Base-by-base conservation (phyloP, 2,329 filamentous ascomycete genomes). In the Lachnellula subtilissima region DNA sequence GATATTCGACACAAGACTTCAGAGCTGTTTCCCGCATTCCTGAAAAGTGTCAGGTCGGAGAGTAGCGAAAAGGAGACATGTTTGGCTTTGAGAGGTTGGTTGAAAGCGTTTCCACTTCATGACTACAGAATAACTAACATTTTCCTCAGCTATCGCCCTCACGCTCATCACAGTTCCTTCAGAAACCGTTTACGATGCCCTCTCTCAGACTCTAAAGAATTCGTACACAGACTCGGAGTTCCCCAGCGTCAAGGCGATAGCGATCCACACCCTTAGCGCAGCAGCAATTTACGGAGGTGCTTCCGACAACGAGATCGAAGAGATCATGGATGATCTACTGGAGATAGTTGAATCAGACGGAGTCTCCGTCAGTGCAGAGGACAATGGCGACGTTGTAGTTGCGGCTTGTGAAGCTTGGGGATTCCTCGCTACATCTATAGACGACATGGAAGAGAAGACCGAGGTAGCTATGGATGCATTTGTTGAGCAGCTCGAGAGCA, bases 301-400 rank as follows among this genome's bases (percentile, higher is more conserved):
- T 5, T 80, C 81, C 3, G 78, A 83, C 23, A 80, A 82, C 42
- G 84, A 83, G 57, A 78, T 82, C 11, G 72, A 82, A 48, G 80
- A 86, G 12, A 76, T 85, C 54, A 87, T 89, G 84, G 79, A 80
- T 0, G 82, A 83, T 52, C 74, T 88, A 52, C 72, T 89, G 17
- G 86, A 88, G 60, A 86, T 89, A 49, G 74, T 86, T 35, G 82
- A 85, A 48, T 85, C 84, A 0, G 86, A 90, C 63, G 87, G 87
- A 2, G 75, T 79, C 46, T 82, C 79, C 1, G 75, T 88, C 36
- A 81, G 81, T 23, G 85, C 85, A 4, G 74, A 76, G 40, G 86
- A 89, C 61, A 80, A 83, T 61, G 76, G 76, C 1, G 75, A 76
- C 25, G 78, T 85, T 4, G 86, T 89, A 5, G 76, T 78, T 14